Evolutionary conservation across 2,329 filamentous ascomycete genomes (phyloP).

Genomic region (Monosporascus sp.): DNA sequence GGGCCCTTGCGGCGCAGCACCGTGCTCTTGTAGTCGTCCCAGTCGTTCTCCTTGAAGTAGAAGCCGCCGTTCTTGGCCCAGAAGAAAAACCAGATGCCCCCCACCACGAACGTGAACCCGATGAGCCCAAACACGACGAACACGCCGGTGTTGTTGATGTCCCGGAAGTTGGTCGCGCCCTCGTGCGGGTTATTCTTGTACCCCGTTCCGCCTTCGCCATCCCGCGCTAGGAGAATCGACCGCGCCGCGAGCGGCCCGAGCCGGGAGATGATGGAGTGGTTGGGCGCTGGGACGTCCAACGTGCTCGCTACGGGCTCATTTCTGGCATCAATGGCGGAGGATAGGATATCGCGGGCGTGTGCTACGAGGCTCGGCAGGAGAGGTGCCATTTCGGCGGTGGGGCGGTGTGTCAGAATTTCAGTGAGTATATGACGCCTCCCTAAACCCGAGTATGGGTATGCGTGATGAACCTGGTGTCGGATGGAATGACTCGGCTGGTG

Average conservation of each 20-base stretch:
- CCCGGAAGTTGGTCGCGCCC: constrained; percentile 48
- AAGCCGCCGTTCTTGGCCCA: constrained; percentile 97
- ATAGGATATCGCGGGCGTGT: constrained; percentile 23
- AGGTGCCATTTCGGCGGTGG: constrained; percentile 23
- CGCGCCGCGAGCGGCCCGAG: constrained; percentile 40
- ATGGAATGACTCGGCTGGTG: constrained; percentile 16
- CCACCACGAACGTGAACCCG: constrained; percentile 68
- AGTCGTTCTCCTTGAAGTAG: constrained; percentile 77
- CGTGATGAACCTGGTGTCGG: not conserved
- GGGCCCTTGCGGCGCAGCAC: constrained; percentile 84
- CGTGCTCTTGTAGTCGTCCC: constrained; percentile 97
- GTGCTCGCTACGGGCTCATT: constrained; percentile 23
- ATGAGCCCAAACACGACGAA: constrained; percentile 84
- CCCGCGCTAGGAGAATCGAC: constrained; percentile 37
- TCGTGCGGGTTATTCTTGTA: constrained; percentile 33
- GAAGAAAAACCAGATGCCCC: constrained; percentile 95
- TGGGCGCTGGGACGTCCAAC: constrained; percentile 13
- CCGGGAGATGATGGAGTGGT: constrained; percentile 16
- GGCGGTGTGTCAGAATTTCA: not conserved
- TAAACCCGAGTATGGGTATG: not conserved
- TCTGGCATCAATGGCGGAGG: constrained; percentile 15
- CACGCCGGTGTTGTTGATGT: constrained; percentile 65
- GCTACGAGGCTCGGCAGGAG: constrained; percentile 24
- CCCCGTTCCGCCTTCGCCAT: constrained; percentile 22
- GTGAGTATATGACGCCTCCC: too few species aligned